Evolutionary conservation across 2,329 filamentous ascomycete genomes (phyloP).

Genomic region (Neocatenulostroma microsporum): DNA sequence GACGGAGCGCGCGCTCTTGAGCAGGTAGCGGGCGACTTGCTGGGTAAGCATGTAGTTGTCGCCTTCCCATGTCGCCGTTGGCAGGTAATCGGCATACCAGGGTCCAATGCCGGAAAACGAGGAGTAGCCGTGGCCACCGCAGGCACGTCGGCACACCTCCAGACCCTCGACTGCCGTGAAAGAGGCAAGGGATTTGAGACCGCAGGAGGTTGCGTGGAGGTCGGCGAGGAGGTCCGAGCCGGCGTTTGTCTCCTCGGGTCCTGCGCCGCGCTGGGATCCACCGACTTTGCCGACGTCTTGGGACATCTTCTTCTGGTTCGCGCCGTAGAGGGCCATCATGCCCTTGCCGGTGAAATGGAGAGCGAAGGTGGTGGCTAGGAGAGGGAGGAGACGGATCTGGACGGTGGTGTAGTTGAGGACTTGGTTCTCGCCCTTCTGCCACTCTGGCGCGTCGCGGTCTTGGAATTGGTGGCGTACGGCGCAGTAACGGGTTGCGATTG

Average conservation of each 20-base stretch:
- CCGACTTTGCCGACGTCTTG: conserved; percentile 36
- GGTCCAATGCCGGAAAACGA: conserved; percentile 67
- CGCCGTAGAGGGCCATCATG: conserved; percentile 67
- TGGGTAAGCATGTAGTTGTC: conserved; percentile 80
- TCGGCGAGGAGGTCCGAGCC: conserved; percentile 64
- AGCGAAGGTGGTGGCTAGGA: conserved; percentile 68
- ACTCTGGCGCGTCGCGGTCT: conserved; percentile 58
- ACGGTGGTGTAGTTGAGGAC: conserved; percentile 79
- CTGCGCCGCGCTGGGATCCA: conserved; percentile 47
- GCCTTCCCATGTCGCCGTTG: conserved; percentile 44
- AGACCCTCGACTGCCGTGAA: conserved; percentile 66
- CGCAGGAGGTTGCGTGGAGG: conserved; percentile 68
- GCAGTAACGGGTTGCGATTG: conserved; percentile 67
- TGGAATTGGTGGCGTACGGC: conserved; percentile 71
- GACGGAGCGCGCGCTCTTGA: conserved; percentile 66
- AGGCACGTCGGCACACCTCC: conserved; percentile 66
- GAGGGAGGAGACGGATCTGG: conserved; percentile 62
- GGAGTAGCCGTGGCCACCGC: conserved; percentile 69
- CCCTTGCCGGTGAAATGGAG: conserved; percentile 69
- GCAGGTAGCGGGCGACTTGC: conserved; percentile 67
- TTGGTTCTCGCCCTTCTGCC: conserved; percentile 57
- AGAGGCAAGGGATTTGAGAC: conserved; percentile 64
- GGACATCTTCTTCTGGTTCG: conserved; percentile 61
- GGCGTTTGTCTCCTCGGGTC: conserved; percentile 59
- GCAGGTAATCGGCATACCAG: conserved; percentile 45